Conservation (phyloP, 176 grass and related monocot genomes). For the Dactylis glomerata region DNA sequence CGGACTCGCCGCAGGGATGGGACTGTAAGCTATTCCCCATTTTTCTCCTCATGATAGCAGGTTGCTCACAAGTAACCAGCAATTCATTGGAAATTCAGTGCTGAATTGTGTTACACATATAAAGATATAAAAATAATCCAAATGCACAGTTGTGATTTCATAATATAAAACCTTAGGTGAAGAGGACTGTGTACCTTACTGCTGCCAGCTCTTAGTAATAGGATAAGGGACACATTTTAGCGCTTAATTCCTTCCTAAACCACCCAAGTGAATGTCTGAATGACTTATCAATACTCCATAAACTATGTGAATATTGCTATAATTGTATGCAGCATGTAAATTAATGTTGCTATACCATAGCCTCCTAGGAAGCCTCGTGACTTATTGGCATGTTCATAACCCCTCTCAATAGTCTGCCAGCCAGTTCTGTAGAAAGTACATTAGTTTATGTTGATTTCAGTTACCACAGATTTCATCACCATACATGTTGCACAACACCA, state of each 20-base stretch:
- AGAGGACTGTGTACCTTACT: no score
- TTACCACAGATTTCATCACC: no score
- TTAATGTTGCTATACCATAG: no score
- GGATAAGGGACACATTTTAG: no score
- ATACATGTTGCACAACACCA: neutral
- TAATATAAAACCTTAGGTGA: neutral
- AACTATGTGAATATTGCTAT: no score
- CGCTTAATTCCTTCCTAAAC: neutral
- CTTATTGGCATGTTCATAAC: neutral
- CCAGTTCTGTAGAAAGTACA: neutral
- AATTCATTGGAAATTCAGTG: no score
- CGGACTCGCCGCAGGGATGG: slow-evolving; percentile 88
- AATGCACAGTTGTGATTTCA: neutral
- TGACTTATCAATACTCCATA: neutral
- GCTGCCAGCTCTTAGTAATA: neutral
- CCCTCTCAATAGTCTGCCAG: neutral
- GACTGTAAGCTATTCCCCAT: slow-evolving; percentile 52
- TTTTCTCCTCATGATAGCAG: neutral
- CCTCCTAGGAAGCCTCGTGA: neutral
- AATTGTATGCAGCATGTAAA: no score
- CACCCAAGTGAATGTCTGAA: neutral
- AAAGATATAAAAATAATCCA: neutral
- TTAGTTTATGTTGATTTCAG: neutral
- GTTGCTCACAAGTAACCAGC: no score
- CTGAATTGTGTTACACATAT: no score